Evolutionary conservation across 2,329 filamentous ascomycete species (phyloP).

Genomic region (Phyllosticta citriasiana): DNA sequence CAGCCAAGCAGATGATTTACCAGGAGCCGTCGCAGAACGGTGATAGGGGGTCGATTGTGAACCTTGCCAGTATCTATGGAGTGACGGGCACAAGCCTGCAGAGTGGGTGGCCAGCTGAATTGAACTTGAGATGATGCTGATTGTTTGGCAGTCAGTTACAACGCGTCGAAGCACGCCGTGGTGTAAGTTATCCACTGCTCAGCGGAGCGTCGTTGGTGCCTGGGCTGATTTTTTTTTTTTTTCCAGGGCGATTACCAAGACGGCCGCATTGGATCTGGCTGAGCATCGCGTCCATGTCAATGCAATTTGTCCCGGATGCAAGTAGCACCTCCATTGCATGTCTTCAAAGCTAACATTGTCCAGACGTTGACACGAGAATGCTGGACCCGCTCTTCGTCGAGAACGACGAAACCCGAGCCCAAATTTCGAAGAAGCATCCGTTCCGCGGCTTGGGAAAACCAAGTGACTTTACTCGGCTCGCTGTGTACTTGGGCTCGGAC

Average conservation of each 20-base stretch:
- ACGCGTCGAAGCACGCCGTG: constrained; percentile 42
- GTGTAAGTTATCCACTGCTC: constrained; percentile 13
- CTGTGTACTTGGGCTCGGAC: constrained; percentile 38
- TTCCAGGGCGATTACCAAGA: constrained; percentile 35
- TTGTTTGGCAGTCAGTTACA: constrained; percentile 28
- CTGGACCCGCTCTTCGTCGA: constrained; percentile 17
- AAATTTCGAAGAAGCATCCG: constrained; percentile 23
- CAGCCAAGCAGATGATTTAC: constrained; percentile 22
- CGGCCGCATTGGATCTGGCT: constrained; percentile 42
- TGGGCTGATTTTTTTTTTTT: background rate
- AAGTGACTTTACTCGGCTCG: constrained; percentile 27
- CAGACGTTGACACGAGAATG: constrained; percentile 21
- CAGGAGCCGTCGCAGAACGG: constrained; percentile 18
- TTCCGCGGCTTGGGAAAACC: constrained; percentile 21
- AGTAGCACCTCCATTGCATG: constrained; percentile 15
- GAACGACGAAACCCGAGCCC: constrained; percentile 20
- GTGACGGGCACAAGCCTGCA: constrained; percentile 16
- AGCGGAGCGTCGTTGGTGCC: background rate
- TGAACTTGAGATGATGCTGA: background rate
- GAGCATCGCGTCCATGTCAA: constrained; percentile 42
- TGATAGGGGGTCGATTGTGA: constrained; percentile 44
- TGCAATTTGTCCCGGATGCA: constrained; percentile 44
- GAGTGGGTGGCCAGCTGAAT: background rate
- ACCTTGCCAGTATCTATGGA: constrained; percentile 40
- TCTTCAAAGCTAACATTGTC: background rate